phyloP scores from a whole-genome alignment of 257 asterid genomes.

The Orobanche coerulescens region DNA sequence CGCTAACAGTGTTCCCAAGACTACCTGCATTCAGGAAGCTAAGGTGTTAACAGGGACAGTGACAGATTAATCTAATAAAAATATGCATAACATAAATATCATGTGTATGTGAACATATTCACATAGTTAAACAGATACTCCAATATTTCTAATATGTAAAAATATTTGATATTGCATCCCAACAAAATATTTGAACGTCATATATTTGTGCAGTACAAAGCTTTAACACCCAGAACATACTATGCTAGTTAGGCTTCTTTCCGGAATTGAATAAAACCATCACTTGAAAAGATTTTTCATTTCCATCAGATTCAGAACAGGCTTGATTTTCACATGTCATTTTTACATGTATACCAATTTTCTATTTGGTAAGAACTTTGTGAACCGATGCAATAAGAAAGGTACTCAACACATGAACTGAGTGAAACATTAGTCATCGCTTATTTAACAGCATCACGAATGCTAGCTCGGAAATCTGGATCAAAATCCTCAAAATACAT shows the following conservation, averaged over 20 bases:
- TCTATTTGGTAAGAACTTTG: too few relatives aligned
- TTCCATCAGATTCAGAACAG: too few relatives aligned
- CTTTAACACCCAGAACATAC: background rate
- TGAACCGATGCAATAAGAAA: background rate
- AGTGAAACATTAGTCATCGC: background rate
- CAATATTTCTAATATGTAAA: background rate
- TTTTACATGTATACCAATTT: too few relatives aligned
- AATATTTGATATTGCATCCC: background rate
- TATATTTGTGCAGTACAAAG: background rate
- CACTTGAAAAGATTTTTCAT: too few relatives aligned
- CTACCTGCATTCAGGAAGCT: conserved; percentile 46
- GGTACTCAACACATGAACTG: background rate
- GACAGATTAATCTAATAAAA: conserved; percentile 6
- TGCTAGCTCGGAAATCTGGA: background rate
- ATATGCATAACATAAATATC: background rate
- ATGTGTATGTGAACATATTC: conserved; percentile 11
- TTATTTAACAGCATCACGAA: background rate
- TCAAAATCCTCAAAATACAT: background rate
- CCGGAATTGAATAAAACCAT: too few relatives aligned
- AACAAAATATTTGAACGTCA: background rate
- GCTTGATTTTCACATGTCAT: too few relatives aligned
- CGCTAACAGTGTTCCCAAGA: conserved; percentile 84
- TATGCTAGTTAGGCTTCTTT: background rate
- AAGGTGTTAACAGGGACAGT: conserved; percentile 5
- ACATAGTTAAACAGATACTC: background rate